Evolutionary conservation across 176 grass and related monocot genomes (phyloP).

Genomic region (Triticum timopheevii): DNA sequence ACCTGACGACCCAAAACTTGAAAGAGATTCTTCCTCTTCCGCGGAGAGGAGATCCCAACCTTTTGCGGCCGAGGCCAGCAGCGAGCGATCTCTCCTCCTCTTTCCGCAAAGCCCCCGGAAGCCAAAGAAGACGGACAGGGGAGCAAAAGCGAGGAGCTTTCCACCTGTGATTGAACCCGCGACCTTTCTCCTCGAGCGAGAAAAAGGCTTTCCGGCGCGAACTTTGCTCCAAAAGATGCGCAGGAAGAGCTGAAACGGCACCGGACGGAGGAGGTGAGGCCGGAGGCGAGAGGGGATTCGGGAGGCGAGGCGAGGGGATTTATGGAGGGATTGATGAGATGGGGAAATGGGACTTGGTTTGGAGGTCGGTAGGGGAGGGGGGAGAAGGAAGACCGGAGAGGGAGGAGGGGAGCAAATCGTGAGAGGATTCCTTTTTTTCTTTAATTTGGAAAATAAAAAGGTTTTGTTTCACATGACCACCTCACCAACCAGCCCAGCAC

Average conservation of each 20-base stretch:
- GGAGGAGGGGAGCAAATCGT: neutral
- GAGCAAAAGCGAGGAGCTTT: constrained; percentile 3
- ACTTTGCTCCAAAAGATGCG: neutral
- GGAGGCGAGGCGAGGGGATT: neutral
- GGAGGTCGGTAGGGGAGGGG: neutral
- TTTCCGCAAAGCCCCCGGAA: neutral
- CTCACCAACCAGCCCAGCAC: constrained; percentile 18
- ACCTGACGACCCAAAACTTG: neutral
- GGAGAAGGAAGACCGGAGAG: neutral
- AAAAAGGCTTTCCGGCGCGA: neutral
- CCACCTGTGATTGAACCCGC: neutral
- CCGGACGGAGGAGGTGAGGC: neutral
- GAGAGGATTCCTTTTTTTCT: neutral
- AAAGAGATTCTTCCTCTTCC: neutral
- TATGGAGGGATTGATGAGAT: constrained; percentile 26
- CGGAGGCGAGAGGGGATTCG: neutral
- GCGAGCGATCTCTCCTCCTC: neutral
- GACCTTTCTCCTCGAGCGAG: neutral
- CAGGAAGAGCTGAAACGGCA: neutral
- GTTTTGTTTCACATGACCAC: neutral
- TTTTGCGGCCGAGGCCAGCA: neutral
- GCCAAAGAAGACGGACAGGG: neutral
- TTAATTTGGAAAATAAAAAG: too few relatives aligned
- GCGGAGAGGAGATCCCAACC: neutral
- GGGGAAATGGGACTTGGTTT: constrained; percentile 4